Base-by-base conservation (phyloP, 2,329 filamentous ascomycete species). In the Clonostachys sp. region DNA sequence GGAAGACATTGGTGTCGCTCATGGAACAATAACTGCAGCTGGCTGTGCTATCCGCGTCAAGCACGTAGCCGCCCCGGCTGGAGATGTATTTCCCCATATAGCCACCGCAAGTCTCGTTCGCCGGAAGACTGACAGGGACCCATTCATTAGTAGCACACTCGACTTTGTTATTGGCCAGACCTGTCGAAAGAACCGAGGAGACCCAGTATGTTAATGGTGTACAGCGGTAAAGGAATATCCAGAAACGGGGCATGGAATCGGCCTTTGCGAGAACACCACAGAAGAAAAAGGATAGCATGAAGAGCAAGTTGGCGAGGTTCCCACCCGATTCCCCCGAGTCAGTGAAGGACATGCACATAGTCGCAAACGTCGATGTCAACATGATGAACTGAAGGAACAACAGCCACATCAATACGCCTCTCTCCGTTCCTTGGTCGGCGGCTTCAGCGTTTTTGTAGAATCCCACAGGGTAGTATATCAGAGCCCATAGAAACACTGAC, bases 181-280 rank as follows among this genome's bases (percentile, higher is more conserved):
- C 82, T 2, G 78, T 78, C 0, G 80, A 75, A 6, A 89, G 63
- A 60, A 92, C 76, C 1, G 81, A 84, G 40, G 78, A 75, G 34
- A 89, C 77, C 3, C 90, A 70, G 60, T 92, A 92, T 0, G 86
- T 88, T 61, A 92, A 83, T 0, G 88, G 87, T 1, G 81, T 87
- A 45, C 87, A 68, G 35, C 84, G 78, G 61, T 89, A 89, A 79
- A 89, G 84, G 71, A 87, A 88, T 54, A 83, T 80, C 87, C 87
- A 91, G 71, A 90, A 89, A 4, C 79, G 71, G 0, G 87, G 86
- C n/a, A 91, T 74, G 2, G 71, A 66, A 1, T 64, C 60, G 1
- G 84, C 84, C 3, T 71, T 65, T 6, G 82, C 82, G 44, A 89
- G 72, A 34, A 89, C 81, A 68, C 80, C 73, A 45, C 63, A 53